Conservation (phyloP, 139 green algal genomes). For the Chlamydomonas sp. region DNA sequence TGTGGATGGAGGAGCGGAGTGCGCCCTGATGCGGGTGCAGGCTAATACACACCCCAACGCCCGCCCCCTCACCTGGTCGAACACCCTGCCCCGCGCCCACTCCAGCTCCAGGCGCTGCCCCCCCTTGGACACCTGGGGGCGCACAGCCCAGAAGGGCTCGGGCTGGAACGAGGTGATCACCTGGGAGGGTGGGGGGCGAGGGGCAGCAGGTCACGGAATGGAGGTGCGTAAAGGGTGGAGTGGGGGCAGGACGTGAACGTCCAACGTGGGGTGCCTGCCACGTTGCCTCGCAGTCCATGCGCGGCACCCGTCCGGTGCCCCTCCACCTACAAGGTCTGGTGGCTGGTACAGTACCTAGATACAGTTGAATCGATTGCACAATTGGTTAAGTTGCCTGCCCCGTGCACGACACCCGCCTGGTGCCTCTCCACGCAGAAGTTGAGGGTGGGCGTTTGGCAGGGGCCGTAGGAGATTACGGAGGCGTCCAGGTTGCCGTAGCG, state of each 20-base stretch:
- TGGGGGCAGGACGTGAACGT: not conserved
- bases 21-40: not conserved
- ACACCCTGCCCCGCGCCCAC: constrained; percentile 80
- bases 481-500: constrained; percentile 93
- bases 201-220: not conserved
- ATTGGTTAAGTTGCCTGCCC: not conserved
- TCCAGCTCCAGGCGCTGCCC: constrained; percentile 62
- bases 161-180: constrained; percentile 76
- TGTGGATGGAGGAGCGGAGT: not conserved
- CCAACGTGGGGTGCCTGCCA: too few relatives aligned
- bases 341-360: too few relatives aligned
- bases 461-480: constrained; percentile 85
- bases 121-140: constrained; percentile 54
- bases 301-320: too few relatives aligned
- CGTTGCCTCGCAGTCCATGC: too few relatives aligned
- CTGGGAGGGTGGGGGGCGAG: not conserved
- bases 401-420: constrained; percentile 45
- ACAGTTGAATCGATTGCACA: not conserved
- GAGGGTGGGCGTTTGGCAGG: constrained; percentile 92
- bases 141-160: constrained; percentile 82
- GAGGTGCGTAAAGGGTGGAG: too few relatives aligned
- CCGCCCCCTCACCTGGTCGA: constrained; percentile 68
- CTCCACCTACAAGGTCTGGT: too few relatives aligned
- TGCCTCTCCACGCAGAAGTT: constrained; percentile 86
- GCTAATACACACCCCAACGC: constrained; percentile 25